phyloP scores from a whole-genome alignment of 129 eudicot genomes.

The carrot (Daucus carota) region DNA sequence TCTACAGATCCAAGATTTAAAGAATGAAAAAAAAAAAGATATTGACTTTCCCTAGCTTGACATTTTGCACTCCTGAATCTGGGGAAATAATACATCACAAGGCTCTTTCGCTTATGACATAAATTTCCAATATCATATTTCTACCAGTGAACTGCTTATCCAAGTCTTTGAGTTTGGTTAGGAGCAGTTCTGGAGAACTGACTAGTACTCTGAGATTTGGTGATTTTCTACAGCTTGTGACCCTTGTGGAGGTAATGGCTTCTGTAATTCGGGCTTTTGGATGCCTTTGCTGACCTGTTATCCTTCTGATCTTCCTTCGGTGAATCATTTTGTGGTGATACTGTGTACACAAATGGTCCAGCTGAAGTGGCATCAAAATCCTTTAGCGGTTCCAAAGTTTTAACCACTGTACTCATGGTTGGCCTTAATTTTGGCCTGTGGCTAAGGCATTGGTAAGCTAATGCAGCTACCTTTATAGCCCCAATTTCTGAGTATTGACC shows the following conservation, averaged over 20 bases:
- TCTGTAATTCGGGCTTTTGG: slow-evolving; percentile 9
- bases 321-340: slow-evolving; percentile 23
- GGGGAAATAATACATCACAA: not conserved
- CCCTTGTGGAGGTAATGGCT: slow-evolving; percentile 18
- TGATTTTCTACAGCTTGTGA: slow-evolving; percentile 25
- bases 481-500: slow-evolving; percentile 67
- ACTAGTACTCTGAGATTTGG: slow-evolving; percentile 10
- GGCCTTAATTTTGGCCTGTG: slow-evolving; percentile 73
- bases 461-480: slow-evolving; percentile 56
- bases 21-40: not conserved
- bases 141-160: slow-evolving; percentile 31
- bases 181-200: slow-evolving; percentile 8
- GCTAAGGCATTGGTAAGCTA: slow-evolving; percentile 80
- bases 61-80: not conserved
- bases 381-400: slow-evolving; percentile 44
- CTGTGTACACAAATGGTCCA: slow-evolving; percentile 63
- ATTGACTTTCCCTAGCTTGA: not conserved
- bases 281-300: slow-evolving; percentile 10
- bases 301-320: slow-evolving; percentile 15
- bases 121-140: slow-evolving; percentile 14
- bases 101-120: not conserved
- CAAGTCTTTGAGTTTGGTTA: slow-evolving; percentile 27
- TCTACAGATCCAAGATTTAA: not conserved
- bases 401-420: slow-evolving; percentile 44
- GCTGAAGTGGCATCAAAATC: slow-evolving; percentile 33